phyloP scores from a whole-genome alignment of 1,139 yeast species.

The Candida sanyaensis region DNA sequence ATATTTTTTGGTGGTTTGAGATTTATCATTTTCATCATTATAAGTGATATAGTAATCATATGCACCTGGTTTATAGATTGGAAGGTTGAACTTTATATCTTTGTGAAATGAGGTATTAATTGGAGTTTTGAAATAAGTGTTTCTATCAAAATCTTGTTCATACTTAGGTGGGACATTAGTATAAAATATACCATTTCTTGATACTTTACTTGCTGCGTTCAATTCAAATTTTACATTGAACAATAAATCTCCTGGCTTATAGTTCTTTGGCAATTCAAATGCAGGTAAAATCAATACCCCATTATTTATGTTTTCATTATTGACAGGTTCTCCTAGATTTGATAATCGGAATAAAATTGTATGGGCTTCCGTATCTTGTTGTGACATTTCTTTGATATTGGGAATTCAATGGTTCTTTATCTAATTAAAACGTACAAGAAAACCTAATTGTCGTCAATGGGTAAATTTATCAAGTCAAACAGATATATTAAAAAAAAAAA shows the following conservation, averaged over 20 bases:
- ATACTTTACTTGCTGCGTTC: conserved; percentile 72
- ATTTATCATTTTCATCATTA: conserved; percentile 25
- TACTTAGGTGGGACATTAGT: conserved; percentile 66
- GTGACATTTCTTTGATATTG: not conserved
- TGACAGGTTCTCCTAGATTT: conserved; percentile 59
- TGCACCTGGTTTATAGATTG: conserved; percentile 75
- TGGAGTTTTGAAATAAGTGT: conserved; percentile 49
- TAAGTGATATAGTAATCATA: conserved; percentile 63
- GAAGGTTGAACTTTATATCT: conserved; percentile 63
- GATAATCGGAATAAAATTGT: conserved; percentile 51
- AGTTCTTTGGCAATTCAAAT: conserved; percentile 43
- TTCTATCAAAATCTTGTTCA: conserved; percentile 53
- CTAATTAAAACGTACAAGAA: too few species aligned
- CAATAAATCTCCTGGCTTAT: conserved; percentile 44
- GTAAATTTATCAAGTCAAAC: too few species aligned
- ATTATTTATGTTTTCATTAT: conserved; percentile 39
- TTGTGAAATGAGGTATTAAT: conserved; percentile 53
- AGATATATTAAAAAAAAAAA: not conserved
- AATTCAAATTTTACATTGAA: conserved; percentile 62
- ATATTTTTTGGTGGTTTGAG: conserved; percentile 49
- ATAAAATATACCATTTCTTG: conserved; percentile 70
- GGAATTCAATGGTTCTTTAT: too few species aligned
- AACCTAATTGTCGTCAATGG: too few species aligned
- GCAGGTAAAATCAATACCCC: conserved; percentile 73
- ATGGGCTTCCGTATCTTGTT: conserved; percentile 5